phyloP scores from a whole-genome alignment of 164 flowering plant species.

The Dillenia turbinata region DNA sequence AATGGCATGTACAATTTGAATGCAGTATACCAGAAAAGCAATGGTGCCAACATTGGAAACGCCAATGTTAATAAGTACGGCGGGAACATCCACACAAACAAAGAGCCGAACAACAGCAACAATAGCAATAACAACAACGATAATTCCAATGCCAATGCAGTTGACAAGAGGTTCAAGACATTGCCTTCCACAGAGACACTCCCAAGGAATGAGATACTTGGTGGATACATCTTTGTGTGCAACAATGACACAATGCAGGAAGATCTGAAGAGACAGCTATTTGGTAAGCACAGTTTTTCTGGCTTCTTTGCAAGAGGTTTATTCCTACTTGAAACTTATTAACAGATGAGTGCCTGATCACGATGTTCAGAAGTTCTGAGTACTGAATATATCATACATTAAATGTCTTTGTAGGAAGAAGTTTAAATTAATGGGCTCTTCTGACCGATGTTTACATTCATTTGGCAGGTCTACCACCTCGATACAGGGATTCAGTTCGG shows the following conservation, averaged over 20 bases:
- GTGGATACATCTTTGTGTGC: slow-evolving; percentile 98
- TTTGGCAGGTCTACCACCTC: slow-evolving; percentile 78
- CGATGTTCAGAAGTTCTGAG: not conserved
- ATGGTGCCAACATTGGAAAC: slow-evolving; percentile 27
- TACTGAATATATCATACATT: not conserved
- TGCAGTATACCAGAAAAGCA: slow-evolving; percentile 51
- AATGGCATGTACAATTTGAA: slow-evolving; percentile 53
- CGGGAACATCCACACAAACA: slow-evolving; percentile 36
- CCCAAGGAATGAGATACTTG: slow-evolving; percentile 87
- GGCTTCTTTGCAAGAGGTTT: too few species aligned
- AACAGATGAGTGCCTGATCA: too few species aligned
- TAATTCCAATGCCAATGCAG: slow-evolving; percentile 25
- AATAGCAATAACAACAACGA: slow-evolving; percentile 16
- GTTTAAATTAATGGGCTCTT: not conserved
- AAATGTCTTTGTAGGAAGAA: not conserved
- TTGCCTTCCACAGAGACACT: slow-evolving; percentile 90
- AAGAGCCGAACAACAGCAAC: slow-evolving; percentile 34
- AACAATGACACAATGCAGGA: slow-evolving; percentile 98
- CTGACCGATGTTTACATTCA: slow-evolving; percentile 1
- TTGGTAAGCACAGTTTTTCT: slow-evolving; percentile 48
- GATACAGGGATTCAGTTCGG: slow-evolving; percentile 88
- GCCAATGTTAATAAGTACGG: slow-evolving; percentile 40
- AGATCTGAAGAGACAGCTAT: slow-evolving; percentile 83
- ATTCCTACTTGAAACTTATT: too few species aligned
- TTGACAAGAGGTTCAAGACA: slow-evolving; percentile 94